phyloP scores from a whole-genome alignment of 257 asterid genomes.

The Voacanga thouarsii region DNA sequence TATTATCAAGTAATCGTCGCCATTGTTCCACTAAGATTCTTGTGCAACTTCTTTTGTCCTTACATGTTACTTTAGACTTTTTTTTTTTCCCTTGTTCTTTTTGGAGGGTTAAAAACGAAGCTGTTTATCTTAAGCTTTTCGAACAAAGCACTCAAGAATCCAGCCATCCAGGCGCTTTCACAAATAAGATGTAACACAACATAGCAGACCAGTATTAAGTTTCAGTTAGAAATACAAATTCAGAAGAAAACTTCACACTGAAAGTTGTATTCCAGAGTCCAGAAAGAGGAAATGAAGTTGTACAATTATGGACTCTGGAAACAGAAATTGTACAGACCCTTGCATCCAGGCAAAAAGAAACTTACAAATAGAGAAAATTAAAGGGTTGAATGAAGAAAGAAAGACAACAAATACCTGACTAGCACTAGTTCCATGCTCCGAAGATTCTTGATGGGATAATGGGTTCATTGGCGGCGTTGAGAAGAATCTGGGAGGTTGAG shows the following conservation, averaged over 20 bases:
- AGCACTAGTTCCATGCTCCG: background rate
- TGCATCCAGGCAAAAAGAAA: background rate
- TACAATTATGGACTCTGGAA: background rate
- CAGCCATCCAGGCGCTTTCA: background rate
- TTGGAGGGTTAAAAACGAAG: background rate
- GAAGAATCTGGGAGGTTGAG: background rate
- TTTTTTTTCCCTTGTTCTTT: too few relatives aligned
- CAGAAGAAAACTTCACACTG: background rate
- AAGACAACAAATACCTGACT: conserved; percentile 6
- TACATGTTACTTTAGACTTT: background rate
- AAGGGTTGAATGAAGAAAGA: background rate
- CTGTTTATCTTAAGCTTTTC: background rate
- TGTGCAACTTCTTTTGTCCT: background rate
- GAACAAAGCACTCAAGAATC: background rate
- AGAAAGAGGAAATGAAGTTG: too few relatives aligned
- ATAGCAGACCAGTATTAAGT: background rate
- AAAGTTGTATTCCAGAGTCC: too few relatives aligned
- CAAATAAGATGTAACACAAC: too few relatives aligned
- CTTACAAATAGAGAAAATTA: background rate
- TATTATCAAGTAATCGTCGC: background rate
- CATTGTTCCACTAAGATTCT: background rate
- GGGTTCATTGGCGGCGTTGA: conserved; percentile 9
- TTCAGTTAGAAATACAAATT: background rate
- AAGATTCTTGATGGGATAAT: conserved; percentile 13
- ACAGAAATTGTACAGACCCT: background rate